These are phyloP conservation scores for Hypericum androsaemum DNA, from an alignment of 345 rosid species.

Conservation along the genomic window DNA sequence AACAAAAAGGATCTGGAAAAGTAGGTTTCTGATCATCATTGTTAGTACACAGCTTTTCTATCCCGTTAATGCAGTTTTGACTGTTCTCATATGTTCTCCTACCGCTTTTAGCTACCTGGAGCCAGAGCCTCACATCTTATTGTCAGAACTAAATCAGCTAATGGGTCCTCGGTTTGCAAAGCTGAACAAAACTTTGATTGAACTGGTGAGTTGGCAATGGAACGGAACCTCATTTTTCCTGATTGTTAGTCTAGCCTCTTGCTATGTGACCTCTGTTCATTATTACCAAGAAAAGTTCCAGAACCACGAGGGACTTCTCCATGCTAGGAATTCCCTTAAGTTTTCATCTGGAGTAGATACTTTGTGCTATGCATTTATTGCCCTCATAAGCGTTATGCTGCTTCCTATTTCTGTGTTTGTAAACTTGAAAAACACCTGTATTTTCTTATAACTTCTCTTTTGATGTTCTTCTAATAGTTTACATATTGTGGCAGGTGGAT, in stretches of 20 bases:
- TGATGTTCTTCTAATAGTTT: no score
- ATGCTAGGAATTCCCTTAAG: no score
- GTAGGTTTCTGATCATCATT: constrained; percentile 27
- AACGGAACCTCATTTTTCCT: constrained; percentile 1
- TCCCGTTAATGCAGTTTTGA: neutral
- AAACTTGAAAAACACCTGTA: no score
- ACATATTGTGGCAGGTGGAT: constrained; percentile 41
- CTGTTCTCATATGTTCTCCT: constrained; percentile 6
- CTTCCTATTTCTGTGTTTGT: no score
- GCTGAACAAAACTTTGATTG: constrained; percentile 71
- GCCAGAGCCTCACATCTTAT: constrained; percentile 57
- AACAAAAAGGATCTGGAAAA: constrained; percentile 57
- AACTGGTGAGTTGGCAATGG: constrained; percentile 38
- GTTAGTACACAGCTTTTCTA: neutral
- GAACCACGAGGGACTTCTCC: no score
- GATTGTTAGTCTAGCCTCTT: neutral
- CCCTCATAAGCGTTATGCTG: no score
- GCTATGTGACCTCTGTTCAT: neutral
- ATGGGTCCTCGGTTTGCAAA: constrained; percentile 80
- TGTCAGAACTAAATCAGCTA: constrained; percentile 60
- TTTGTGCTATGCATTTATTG: no score
- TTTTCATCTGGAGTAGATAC: no score
- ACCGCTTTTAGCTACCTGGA: constrained; percentile 52
- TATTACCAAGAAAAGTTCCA: no score
- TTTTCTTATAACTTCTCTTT: no score